phyloP scores from a whole-genome alignment of 2,329 filamentous ascomycete species.

The Orbilia javanica region DNA sequence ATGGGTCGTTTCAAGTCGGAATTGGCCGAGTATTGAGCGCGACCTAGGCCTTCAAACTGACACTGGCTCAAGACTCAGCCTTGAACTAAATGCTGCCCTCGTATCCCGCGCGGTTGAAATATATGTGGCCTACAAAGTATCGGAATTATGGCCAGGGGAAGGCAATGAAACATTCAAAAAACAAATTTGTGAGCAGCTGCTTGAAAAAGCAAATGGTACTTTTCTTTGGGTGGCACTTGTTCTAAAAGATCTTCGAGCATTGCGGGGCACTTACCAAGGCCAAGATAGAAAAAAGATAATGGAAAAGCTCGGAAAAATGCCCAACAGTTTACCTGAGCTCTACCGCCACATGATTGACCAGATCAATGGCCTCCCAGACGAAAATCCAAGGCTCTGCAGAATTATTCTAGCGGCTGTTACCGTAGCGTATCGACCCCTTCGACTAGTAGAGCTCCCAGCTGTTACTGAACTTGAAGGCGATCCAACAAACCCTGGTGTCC shows the following conservation, averaged over 20 bases:
- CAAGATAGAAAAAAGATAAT: no score
- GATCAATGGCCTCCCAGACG: constrained; percentile 63
- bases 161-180: constrained; percentile 60
- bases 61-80: constrained; percentile 62
- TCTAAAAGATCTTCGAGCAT: constrained; percentile 63
- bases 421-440: neutral
- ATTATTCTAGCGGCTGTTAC: constrained; percentile 63
- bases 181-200: constrained; percentile 61
- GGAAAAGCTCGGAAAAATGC: constrained; percentile 63
- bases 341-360: constrained; percentile 66
- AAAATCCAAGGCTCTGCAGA: constrained; percentile 63
- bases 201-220: constrained; percentile 64
- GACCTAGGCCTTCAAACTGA: constrained; percentile 60
- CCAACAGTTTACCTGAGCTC: constrained; percentile 64
- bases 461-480: constrained; percentile 35
- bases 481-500: no score
- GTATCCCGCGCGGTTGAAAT: constrained; percentile 64
- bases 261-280: constrained; percentile 55
- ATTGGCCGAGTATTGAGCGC: constrained; percentile 65
- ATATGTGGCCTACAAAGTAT: no score
- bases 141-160: constrained; percentile 62
- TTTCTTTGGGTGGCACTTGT: constrained; percentile 68
- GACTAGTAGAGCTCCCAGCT: neutral
- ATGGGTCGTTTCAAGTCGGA: constrained; percentile 68
- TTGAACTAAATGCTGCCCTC: constrained; percentile 65